Conservation (phyloP, 257 asterid genomes). For the Lantana camara region DNA sequence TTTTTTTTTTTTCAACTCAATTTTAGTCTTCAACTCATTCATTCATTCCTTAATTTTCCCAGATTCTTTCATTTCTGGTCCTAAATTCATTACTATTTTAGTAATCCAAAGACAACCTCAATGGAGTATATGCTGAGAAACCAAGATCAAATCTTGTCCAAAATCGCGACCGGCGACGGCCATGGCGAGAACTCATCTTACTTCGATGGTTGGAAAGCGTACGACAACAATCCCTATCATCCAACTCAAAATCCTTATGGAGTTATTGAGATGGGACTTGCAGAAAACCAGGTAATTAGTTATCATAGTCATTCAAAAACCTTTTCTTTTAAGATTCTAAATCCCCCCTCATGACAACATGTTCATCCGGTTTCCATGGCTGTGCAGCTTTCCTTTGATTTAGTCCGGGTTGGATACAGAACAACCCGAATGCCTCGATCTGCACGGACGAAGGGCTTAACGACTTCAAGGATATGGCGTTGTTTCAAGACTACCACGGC, state of each 20-base stretch:
- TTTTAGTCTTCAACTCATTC: conserved; percentile 10
- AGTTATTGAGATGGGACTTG: conserved; percentile 73
- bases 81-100: no score
- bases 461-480: conserved; percentile 57
- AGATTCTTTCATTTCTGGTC: not conserved
- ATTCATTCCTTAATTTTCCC: conserved; percentile 1
- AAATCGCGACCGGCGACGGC: conserved; percentile 61
- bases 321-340: no score
- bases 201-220: conserved; percentile 55
- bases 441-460: conserved; percentile 48
- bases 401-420: conserved; percentile 55
- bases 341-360: no score
- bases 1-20: not conserved
- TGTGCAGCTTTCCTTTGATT: no score
- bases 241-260: conserved; percentile 65
- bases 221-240: no score
- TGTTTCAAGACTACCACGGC: no score
- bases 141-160: no score
- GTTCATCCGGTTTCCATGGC: no score
- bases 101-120: not conserved
- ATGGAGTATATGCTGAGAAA: conserved; percentile 31
- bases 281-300: conserved; percentile 63
- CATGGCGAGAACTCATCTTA: conserved; percentile 70
- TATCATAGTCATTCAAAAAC: not conserved
- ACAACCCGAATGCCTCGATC: conserved; percentile 60